Evolutionary conservation across 441 rosid species (phyloP).

Genomic region (Francoa sonchifolia): DNA sequence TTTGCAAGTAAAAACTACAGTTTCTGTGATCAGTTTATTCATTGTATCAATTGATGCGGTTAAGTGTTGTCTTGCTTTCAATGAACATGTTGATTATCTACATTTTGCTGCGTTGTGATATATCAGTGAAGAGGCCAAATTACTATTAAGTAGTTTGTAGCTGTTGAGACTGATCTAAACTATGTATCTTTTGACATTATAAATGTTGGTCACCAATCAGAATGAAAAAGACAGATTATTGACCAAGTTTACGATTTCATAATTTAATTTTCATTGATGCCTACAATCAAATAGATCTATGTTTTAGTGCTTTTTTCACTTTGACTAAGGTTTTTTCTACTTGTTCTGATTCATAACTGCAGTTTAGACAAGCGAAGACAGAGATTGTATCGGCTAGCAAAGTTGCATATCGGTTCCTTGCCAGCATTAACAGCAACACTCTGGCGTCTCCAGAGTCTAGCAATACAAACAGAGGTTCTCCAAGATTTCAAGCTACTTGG

Average conservation of each 20-base stretch:
- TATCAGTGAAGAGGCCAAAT: too few species aligned
- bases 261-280: background rate
- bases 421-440: conserved; percentile 37
- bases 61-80: too few species aligned
- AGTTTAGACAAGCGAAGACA: conserved; percentile 93
- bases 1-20: background rate
- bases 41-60: too few species aligned
- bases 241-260: background rate
- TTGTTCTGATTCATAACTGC: conserved; percentile 20
- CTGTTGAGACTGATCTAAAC: too few species aligned
- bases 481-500: conserved; percentile 65
- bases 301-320: background rate
- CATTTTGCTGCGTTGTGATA: too few species aligned
- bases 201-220: too few species aligned
- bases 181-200: too few species aligned
- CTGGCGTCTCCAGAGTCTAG: conserved; percentile 30
- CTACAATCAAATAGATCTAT: background rate
- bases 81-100: too few species aligned
- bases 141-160: too few species aligned
- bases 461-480: conserved; percentile 45
- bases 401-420: conserved; percentile 82
- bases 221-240: background rate
- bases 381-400: conserved; percentile 92
- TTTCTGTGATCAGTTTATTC: background rate
- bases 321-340: background rate